A percentile compares a stretch with the other conserved stretches of the same genome.
Conservation (phyloP, 73 alveolate species). For the Paramecium primaurelia region DNA sequence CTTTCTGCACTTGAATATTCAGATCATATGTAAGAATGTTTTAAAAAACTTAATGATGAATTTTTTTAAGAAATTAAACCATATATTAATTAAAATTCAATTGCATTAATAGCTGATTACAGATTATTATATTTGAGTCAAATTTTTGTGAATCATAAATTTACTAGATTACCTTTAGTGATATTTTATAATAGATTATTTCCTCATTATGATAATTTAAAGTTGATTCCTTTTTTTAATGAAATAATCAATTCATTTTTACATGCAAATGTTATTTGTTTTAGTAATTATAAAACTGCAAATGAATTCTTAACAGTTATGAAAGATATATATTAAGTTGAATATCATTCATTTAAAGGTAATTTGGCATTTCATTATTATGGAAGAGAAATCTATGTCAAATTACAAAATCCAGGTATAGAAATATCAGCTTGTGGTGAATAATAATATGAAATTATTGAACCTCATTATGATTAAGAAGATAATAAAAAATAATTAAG, state of each 20-base stretch:
- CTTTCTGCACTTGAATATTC: slow-evolving; percentile 11
- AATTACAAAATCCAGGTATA: slow-evolving; percentile 27
- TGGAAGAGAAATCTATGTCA: slow-evolving; percentile 28
- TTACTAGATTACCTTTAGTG: background rate
- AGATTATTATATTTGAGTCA: background rate
- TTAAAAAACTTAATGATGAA: background rate
- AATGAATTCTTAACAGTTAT: background rate
- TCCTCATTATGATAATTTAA: background rate
- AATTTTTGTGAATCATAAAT: background rate
- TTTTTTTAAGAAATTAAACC: background rate
- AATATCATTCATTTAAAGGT: slow-evolving; percentile 19
- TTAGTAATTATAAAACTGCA: slow-evolving; percentile 29
- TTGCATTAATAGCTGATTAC: background rate
- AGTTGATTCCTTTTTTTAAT: slow-evolving; percentile 14
- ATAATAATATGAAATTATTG: background rate
- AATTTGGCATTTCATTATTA: background rate
- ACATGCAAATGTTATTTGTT: background rate
- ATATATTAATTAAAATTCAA: background rate
- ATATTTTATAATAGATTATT: slow-evolving; percentile 40
- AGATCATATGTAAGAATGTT: background rate
- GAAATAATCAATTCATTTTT: background rate
- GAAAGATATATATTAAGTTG: slow-evolving; percentile 15
- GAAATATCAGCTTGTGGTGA: background rate
- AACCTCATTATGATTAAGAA: background rate
- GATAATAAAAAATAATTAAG: background rate